These are phyloP conservation scores for Aureobasidium sp. DNA, from an alignment of 2,329 filamentous ascomycete genomes.

Conservation along the genomic window DNA sequence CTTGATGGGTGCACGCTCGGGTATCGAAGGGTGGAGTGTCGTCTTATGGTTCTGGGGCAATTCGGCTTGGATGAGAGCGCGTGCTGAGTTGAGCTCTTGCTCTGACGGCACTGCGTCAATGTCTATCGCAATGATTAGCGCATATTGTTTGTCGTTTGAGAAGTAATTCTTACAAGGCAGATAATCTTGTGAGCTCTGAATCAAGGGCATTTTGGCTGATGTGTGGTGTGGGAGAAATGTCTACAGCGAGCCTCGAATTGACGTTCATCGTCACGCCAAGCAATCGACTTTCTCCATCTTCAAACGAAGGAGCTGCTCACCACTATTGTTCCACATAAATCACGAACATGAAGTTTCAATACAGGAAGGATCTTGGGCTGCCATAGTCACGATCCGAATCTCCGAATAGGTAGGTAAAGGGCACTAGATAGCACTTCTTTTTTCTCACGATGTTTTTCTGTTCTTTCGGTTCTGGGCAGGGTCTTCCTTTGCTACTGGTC, in stretches of 20 bases:
- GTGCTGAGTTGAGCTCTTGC: constrained; percentile 56
- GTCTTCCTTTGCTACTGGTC: too few relatives aligned
- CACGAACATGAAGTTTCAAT: background rate
- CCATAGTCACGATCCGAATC: background rate
- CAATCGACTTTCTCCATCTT: background rate
- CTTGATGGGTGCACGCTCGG: constrained; percentile 43
- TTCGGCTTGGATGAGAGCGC: constrained; percentile 63
- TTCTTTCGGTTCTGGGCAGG: background rate
- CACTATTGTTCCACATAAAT: background rate
- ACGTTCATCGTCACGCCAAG: background rate
- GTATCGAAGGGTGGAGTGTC: constrained; percentile 53
- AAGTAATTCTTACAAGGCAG: constrained; percentile 59
- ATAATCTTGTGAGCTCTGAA: constrained; percentile 66
- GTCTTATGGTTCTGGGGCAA: constrained; percentile 43
- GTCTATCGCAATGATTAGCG: constrained; percentile 48
- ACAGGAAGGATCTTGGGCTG: background rate
- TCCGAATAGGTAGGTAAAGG: background rate
- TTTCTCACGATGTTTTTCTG: background rate
- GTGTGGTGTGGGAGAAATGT: background rate
- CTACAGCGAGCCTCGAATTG: background rate
- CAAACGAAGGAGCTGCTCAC: background rate
- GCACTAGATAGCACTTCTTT: background rate
- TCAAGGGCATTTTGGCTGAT: constrained; percentile 54
- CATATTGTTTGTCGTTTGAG: constrained; percentile 2
- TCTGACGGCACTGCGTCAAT: constrained; percentile 68